Percentiles rank a stretch among this genome's conserved stretches.
Evolutionary conservation across 495 filamentous ascomycete genomes (phyloP).

Genomic region (Rostrohypoxylon terebratum): DNA sequence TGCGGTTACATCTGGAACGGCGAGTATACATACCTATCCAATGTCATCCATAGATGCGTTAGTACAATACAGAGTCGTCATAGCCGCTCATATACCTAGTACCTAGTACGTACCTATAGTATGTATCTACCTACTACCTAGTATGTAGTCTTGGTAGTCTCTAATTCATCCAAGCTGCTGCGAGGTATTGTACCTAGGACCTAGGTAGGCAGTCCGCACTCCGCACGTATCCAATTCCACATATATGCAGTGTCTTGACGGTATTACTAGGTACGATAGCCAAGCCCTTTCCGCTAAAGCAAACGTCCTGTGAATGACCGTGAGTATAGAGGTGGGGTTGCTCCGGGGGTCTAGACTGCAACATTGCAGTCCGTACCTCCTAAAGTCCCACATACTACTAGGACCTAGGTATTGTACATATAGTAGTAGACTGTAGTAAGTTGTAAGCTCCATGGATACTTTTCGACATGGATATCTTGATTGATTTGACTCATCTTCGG

Average conservation of each 20-base stretch:
- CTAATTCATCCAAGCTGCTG: not conserved
- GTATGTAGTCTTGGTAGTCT: not conserved
- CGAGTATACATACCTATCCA: not conserved
- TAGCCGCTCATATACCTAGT: not conserved
- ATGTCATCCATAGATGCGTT: too few species aligned
- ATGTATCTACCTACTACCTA: too few species aligned
- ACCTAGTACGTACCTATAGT: too few species aligned
- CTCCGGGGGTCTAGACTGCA: slow-evolving; percentile 6
- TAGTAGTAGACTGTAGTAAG: too few species aligned
- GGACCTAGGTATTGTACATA: too few species aligned
- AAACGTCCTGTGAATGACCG: not conserved
- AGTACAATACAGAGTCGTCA: not conserved
- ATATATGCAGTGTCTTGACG: not conserved
- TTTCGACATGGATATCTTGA: not conserved
- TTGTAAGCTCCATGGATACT: not conserved
- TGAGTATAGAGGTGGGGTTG: slow-evolving; percentile 14
- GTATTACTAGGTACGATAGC: not conserved
- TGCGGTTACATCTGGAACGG: slow-evolving; percentile 5
- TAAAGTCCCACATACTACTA: too few species aligned
- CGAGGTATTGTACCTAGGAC: not conserved
- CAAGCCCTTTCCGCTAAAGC: not conserved
- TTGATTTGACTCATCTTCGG: not conserved
- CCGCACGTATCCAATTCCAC: not conserved
- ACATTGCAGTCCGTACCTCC: not conserved
- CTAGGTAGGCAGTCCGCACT: not conserved